Conservation (phyloP, 2,329 filamentous ascomycete species). For the Coleophoma eucalyptorum region DNA sequence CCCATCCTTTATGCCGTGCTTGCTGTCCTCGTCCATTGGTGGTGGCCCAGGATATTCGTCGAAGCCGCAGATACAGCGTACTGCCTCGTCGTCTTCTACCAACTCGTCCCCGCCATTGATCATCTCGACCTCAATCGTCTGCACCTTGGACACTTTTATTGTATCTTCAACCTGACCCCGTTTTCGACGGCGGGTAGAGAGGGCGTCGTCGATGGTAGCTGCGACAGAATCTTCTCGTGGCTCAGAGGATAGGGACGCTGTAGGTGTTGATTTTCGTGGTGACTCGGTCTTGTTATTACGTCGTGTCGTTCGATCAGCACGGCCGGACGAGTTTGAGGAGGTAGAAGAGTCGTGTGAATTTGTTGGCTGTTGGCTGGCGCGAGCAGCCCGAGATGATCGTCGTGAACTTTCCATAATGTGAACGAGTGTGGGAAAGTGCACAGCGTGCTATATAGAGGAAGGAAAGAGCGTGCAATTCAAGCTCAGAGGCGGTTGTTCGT, state of each 20-base stretch:
- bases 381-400: constrained; percentile 88
- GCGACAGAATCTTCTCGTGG: constrained; percentile 56
- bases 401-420: constrained; percentile 56
- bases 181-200: constrained; percentile 73
- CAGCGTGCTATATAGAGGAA: not conserved
- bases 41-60: constrained; percentile 91
- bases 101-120: constrained; percentile 65
- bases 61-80: constrained; percentile 89
- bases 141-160: constrained; percentile 41
- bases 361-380: constrained; percentile 60
- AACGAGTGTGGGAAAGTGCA: constrained; percentile 5
- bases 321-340: constrained; percentile 72
- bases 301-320: constrained; percentile 70
- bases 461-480: not conserved
- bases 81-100: constrained; percentile 84
- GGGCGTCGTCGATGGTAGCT: constrained; percentile 54
- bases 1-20: constrained; percentile 50
- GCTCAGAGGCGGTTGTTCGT: constrained; percentile 6
- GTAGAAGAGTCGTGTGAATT: constrained; percentile 75
- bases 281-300: constrained; percentile 70
- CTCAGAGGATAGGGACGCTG: constrained; percentile 68
- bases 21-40: constrained; percentile 49
- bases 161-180: constrained; percentile 52
- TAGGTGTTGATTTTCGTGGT: constrained; percentile 71
- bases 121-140: constrained; percentile 33